Conservation (phyloP, 2,329 filamentous ascomycete species). For the Alternaria angustiovoidea region DNA sequence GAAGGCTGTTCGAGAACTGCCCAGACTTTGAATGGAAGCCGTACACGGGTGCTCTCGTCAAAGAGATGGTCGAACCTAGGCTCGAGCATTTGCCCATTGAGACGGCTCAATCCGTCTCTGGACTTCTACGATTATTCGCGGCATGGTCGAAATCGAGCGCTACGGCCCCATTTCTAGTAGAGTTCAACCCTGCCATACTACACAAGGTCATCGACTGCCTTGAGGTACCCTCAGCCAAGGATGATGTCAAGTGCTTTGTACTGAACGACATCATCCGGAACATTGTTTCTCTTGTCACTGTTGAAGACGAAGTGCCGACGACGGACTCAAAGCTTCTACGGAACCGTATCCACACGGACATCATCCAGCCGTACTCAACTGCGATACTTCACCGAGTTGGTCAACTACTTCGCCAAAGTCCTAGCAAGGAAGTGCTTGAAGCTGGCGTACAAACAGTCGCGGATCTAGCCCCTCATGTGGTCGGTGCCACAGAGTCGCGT, state of each 20-base stretch:
- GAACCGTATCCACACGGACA: slow-evolving; percentile 46
- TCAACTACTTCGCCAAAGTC: slow-evolving; percentile 63
- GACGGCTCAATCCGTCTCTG: slow-evolving; percentile 88
- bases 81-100: slow-evolving; percentile 81
- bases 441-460: slow-evolving; percentile 81
- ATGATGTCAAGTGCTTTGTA: slow-evolving; percentile 84
- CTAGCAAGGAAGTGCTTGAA: slow-evolving; percentile 78
- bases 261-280: slow-evolving; percentile 74
- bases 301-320: slow-evolving; percentile 15
- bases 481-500: slow-evolving; percentile 66
- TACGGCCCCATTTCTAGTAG: slow-evolving; percentile 74
- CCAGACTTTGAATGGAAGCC: slow-evolving; percentile 74
- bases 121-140: slow-evolving; percentile 78
- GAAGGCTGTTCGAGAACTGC: slow-evolving; percentile 77
- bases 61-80: slow-evolving; percentile 78
- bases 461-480: slow-evolving; percentile 63
- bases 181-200: slow-evolving; percentile 68
- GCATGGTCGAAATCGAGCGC: slow-evolving; percentile 77
- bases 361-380: slow-evolving; percentile 73
- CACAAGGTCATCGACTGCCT: slow-evolving; percentile 76
- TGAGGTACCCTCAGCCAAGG: slow-evolving; percentile 75
- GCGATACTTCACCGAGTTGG: slow-evolving; percentile 66
- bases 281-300: slow-evolving; percentile 31
- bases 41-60: slow-evolving; percentile 75
- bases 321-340: slow-evolving; percentile 65